Evolutionary conservation across 2,329 filamentous ascomycete species (phyloP).

Genomic region (Exophiala sideris): DNA sequence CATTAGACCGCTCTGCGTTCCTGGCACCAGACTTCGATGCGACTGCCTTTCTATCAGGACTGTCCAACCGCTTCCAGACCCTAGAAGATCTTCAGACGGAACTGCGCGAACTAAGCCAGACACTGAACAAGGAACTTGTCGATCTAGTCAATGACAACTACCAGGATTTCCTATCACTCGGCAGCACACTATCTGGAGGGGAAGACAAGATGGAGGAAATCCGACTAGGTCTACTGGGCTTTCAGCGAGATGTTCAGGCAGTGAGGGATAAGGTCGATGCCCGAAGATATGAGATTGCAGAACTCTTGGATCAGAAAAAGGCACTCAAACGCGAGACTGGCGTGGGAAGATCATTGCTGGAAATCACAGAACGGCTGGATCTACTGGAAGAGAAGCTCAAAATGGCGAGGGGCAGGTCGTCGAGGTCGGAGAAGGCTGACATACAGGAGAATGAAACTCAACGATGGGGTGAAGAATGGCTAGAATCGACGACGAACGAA

Average conservation of each 20-base stretch:
- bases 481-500: conserved; percentile 34
- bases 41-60: conserved; percentile 74
- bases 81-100: conserved; percentile 89
- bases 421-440: conserved; percentile 21
- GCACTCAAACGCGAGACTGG: conserved; percentile 53
- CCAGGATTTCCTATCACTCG: conserved; percentile 80
- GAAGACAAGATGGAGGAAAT: conserved; percentile 91
- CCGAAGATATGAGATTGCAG: conserved; percentile 61
- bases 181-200: conserved; percentile 76
- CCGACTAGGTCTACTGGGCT: conserved; percentile 79
- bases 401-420: conserved; percentile 51
- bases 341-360: conserved; percentile 49
- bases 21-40: conserved; percentile 74
- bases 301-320: conserved; percentile 62
- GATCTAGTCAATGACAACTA: conserved; percentile 97
- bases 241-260: conserved; percentile 75
- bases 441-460: conserved; percentile 30
- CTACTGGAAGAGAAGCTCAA: conserved; percentile 68
- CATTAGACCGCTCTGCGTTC: conserved; percentile 80
- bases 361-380: conserved; percentile 45
- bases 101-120: conserved; percentile 72
- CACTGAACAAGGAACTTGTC: conserved; percentile 79
- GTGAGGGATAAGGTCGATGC: conserved; percentile 64
- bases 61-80: conserved; percentile 87
- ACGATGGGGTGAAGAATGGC: conserved; percentile 36